Evolutionary conservation across 1,284 basidiomycete genomes (phyloP), one percentile per base, ranked within the genome.

Genomic region (Ustilago vetiveriae): DNA sequence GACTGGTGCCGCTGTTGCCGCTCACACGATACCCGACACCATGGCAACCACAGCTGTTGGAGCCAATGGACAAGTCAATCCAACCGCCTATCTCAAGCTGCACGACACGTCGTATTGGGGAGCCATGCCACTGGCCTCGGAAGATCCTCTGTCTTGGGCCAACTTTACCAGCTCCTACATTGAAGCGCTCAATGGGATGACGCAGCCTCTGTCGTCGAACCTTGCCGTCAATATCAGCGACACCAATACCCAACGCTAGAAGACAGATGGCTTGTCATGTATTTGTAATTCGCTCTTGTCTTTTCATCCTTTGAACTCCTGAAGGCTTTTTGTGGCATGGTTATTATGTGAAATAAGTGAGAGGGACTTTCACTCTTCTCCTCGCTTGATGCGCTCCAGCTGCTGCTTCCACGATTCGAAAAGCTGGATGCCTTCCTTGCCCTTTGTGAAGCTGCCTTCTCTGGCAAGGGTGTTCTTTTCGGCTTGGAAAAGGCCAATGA

Each of bases 361-460:
- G n/a, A n/a, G n/a, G n/a, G n/a, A n/a, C n/a, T n/a, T n/a, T 50
- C 53, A 70, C 24, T 65, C 62, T 24, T 70, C 22, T 13, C 67
- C 67, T 6, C 53, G 42, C 47, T 76, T 76, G 54, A 77, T 76
- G 22, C 73, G 53, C 39, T 77, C 74, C 32, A 77, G 37, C 23
- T 72, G 30, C 22, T 65, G 53, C 52, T 77, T 75, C 75, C 75
- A 77, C 23, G 47, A 50, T 30, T 75, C 66, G 62, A 74, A 76
- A 6, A 72, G 40, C 42, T 53, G 43, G 44, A 74, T 71, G 14
- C 67, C 76, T 47, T 76, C 44, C 42, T 78, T 76, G 11, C 76
- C 76, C 50, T 78, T 76, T 19, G 46, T 26, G 27, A 78, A 78
- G 23, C 42, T 38, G 5, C 76, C 76, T 27, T 78, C 76, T 14